These are phyloP conservation scores for Trichothecium roseum DNA, from an alignment of 2,329 filamentous ascomycete species.

Conservation along the genomic window DNA sequence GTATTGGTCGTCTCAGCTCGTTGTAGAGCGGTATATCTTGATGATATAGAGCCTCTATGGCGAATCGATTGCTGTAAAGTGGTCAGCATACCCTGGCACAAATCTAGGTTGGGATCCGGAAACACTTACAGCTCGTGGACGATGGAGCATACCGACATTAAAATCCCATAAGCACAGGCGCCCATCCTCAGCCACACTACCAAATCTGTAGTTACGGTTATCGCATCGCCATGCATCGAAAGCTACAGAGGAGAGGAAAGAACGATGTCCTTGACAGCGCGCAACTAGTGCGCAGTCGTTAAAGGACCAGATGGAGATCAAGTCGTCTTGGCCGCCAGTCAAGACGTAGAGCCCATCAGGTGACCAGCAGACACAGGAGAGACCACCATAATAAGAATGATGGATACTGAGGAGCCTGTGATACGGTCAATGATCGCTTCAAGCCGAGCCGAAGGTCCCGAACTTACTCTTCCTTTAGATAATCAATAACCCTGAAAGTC, in stretches of 20 bases:
- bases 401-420: slow-evolving; percentile 73
- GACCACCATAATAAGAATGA: slow-evolving; percentile 84
- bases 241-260: slow-evolving; percentile 86
- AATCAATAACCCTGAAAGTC: slow-evolving; percentile 81
- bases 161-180: slow-evolving; percentile 93
- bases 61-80: slow-evolving; percentile 1
- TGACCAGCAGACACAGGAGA: slow-evolving; percentile 94
- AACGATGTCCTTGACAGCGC: slow-evolving; percentile 88
- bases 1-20: slow-evolving; percentile 55
- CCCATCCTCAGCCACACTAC: slow-evolving; percentile 91
- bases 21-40: slow-evolving; percentile 34
- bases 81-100: neutral
- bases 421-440: no score
- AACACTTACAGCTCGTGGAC: slow-evolving; percentile 67
- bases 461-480: slow-evolving; percentile 74
- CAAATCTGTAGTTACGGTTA: slow-evolving; percentile 88
- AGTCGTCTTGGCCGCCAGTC: slow-evolving; percentile 89
- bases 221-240: slow-evolving; percentile 98
- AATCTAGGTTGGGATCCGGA: neutral
- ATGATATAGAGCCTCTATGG: slow-evolving; percentile 44
- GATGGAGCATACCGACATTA: slow-evolving; percentile 88
- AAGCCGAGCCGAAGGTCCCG: no score
- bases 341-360: slow-evolving; percentile 93
- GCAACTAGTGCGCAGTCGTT: slow-evolving; percentile 77
- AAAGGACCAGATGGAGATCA: slow-evolving; percentile 92